Conservation (phyloP, 495 filamentous ascomycete genomes). For the Lasiosphaeriaceae sp. region DNA sequence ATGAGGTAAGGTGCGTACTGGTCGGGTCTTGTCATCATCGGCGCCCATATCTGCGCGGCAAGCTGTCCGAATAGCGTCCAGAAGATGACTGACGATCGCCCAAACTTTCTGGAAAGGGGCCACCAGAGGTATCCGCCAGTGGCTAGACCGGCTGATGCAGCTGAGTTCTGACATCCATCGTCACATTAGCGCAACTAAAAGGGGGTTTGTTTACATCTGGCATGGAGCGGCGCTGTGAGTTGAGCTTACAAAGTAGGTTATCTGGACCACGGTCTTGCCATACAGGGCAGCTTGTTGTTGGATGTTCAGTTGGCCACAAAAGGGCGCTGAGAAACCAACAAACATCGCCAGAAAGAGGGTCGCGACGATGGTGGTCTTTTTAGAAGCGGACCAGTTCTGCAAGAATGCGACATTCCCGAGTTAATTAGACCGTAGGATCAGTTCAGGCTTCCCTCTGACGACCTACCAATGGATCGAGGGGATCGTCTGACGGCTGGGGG, state of each 20-base stretch:
- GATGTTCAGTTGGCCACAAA: constrained; percentile 37
- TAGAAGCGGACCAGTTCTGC: constrained; percentile 32
- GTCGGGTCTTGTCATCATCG: constrained; percentile 35
- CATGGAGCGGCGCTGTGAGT: constrained; percentile 9
- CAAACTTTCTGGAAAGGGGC: constrained; percentile 55
- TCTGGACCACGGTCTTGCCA: constrained; percentile 25
- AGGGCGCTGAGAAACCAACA: constrained; percentile 55
- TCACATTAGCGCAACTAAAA: too few species aligned
- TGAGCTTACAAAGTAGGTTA: constrained; percentile 30
- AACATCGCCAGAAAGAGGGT: constrained; percentile 51
- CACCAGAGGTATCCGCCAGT: constrained; percentile 66
- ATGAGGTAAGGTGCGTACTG: constrained; percentile 15
- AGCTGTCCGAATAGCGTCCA: constrained; percentile 54
- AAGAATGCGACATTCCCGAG: background rate
- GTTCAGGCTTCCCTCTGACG: background rate
- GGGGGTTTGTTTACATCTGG: too few species aligned
- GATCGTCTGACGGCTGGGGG: constrained; percentile 34
- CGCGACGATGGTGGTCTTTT: constrained; percentile 43
- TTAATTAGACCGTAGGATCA: background rate
- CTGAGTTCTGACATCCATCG: constrained; percentile 49
- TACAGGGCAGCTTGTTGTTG: constrained; percentile 32
- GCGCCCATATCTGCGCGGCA: constrained; percentile 55
- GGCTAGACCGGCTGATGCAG: constrained; percentile 58
- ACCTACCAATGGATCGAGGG: constrained; percentile 34
- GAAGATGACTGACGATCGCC: constrained; percentile 54